Percentiles rank a stretch among this genome's conserved stretches.
Conservation (phyloP, 495 filamentous ascomycete genomes). For the Penicillium longicatenatum region DNA sequence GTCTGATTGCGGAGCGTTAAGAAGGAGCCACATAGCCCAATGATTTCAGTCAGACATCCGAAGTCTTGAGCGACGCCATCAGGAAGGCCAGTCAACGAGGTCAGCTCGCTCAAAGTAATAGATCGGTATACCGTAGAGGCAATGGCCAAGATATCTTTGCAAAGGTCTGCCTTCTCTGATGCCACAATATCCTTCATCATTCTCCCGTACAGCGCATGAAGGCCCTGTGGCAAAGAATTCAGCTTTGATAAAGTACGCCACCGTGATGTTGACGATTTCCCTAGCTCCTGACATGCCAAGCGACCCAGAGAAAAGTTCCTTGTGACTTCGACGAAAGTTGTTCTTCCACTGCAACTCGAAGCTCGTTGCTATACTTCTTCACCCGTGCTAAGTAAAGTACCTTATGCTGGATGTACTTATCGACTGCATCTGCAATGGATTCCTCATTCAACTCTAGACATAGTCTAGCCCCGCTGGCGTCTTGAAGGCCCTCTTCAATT, state of each 20-base stretch:
- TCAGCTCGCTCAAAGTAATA: not conserved
- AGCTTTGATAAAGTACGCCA: not conserved
- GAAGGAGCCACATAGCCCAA: conserved; percentile 1
- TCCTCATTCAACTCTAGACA: not conserved
- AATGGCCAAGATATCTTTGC: not conserved
- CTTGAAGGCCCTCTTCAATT: not conserved
- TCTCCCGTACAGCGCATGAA: not conserved
- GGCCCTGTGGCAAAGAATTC: not conserved
- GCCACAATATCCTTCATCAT: not conserved
- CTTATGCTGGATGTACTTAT: not conserved
- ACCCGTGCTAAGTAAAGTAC: not conserved
- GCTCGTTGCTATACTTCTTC: conserved; percentile 17
- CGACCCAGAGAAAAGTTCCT: not conserved
- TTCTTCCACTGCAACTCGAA: conserved; percentile 43
- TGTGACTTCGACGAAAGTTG: conserved; percentile 30
- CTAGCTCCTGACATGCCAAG: not conserved
- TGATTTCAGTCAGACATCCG: not conserved
- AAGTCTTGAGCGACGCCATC: not conserved
- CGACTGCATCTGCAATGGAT: not conserved
- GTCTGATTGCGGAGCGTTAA: not conserved
- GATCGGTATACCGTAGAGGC: not conserved
- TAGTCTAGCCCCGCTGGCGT: not conserved
- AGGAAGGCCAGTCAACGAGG: not conserved
- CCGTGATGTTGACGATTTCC: not conserved
- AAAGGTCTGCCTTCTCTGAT: not conserved